Evolutionary conservation across 176 grass and related monocot species (phyloP), one percentile per base, ranked within the genome.

Genomic region (Bonia amplexicaulis): DNA sequence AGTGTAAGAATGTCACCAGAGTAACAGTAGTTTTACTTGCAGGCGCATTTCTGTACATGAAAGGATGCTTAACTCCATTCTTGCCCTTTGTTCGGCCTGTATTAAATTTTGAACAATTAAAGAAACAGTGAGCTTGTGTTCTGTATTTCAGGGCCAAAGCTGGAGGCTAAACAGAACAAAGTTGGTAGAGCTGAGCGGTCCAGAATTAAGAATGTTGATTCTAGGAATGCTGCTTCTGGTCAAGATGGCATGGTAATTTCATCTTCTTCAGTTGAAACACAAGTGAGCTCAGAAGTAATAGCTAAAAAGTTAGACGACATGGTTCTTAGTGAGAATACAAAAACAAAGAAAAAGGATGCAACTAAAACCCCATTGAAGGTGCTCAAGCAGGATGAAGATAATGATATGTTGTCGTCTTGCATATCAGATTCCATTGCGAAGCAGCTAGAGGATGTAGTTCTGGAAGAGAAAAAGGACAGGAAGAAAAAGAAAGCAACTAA

Each of bases 371-470:
- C 69, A 45, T 88, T 48, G 4, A 80, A 93, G 69, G 74, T 79
- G 37, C 66, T 85, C 33, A 75, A 85, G 41, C 49, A 82, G 85
- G 80, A 87, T 60, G 80, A 76, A 46, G 85, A 84, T 22, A 69
- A 33, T 2, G 64, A 62, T 70, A 80, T 84, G 75, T 33, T 84
- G 46, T 84, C 53, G 12, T 69, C 89, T 84, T 87, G 89, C 89
- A 92, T 92, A 81, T 94, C 91, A 52, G 66, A 94, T 76, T 89
- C 84, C 23, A 96, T 99, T 88, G 88, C 82, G 1, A 96, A 92
- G 76, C 92, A 92, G 12, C 86, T 96, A 11, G 84, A 98, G 48
- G 49, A 71, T 81, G 71, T 90, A 64, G 67, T 89, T 80, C 40
- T 98, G 37, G 78, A 76, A 73, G 93, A 90, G 59, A 89, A 59